These are phyloP conservation scores for Nannochloropsis granulata DNA, from an alignment of 108 stramenopile species.

Conservation along the genomic window DNA sequence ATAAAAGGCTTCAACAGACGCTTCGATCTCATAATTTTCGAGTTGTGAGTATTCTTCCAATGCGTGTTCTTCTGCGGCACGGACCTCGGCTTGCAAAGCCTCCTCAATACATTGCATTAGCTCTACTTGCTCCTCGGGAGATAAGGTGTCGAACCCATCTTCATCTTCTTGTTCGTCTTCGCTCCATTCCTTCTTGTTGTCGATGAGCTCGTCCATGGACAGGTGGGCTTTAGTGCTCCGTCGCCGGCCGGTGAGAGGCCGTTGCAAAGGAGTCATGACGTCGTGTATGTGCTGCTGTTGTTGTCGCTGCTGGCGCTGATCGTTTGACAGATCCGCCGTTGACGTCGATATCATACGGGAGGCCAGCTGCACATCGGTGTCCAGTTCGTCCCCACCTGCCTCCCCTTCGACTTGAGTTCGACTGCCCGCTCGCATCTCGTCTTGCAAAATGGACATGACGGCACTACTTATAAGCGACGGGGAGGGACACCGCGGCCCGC, in stretches of 20 bases:
- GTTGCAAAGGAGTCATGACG: neutral
- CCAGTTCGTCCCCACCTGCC: neutral
- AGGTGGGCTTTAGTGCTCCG: neutral
- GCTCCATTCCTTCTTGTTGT: too few species aligned
- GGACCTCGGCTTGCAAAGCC: neutral
- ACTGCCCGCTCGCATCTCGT: neutral
- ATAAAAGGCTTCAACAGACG: neutral
- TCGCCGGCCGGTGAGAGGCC: constrained; percentile 1
- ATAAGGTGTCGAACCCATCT: neutral
- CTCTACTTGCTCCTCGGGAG: neutral
- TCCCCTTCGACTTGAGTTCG: neutral
- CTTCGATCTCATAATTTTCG: neutral
- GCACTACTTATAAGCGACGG: neutral
- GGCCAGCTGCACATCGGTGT: neutral
- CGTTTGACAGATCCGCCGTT: neutral
- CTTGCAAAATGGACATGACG: neutral
- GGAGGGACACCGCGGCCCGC: neutral
- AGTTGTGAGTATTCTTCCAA: neutral
- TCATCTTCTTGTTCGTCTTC: too few species aligned
- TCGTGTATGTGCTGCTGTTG: neutral
- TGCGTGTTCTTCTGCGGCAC: neutral
- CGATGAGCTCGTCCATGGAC: too few species aligned
- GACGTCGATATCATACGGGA: neutral
- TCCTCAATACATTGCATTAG: neutral
- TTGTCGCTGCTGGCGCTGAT: neutral